phyloP scores from a whole-genome alignment of 2,329 filamentous ascomycete genomes.

The Rutstroemia sp. region DNA sequence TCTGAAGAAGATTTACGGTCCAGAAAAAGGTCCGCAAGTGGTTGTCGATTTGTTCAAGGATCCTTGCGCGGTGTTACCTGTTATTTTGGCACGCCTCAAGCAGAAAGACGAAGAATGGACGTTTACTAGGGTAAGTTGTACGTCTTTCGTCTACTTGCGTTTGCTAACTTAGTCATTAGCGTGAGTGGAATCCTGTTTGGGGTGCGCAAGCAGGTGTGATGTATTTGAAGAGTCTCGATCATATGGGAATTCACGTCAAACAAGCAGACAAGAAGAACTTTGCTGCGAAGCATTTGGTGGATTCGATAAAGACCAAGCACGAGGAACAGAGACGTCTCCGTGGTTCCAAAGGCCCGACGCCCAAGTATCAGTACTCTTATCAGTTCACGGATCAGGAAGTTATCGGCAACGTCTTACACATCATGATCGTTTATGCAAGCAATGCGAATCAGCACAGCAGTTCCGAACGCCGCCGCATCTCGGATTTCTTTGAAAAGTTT shows the following conservation, averaged over 20 bases:
- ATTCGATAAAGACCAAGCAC: constrained; percentile 85
- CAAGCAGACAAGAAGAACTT: constrained; percentile 85
- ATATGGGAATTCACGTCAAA: constrained; percentile 89
- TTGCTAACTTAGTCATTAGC: constrained; percentile 36
- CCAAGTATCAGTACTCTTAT: constrained; percentile 69
- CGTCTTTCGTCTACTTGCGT: not conserved
- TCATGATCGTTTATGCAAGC: constrained; percentile 58
- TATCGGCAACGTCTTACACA: constrained; percentile 52
- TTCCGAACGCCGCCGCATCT: constrained; percentile 65
- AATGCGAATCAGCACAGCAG: constrained; percentile 64
- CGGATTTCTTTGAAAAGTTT: constrained; percentile 70
- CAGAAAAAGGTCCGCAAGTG: constrained; percentile 74
- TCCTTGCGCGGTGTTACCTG: constrained; percentile 80
- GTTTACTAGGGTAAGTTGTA: constrained; percentile 58
- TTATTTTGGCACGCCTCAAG: constrained; percentile 83
- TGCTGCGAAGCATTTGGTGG: constrained; percentile 81
- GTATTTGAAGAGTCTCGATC: constrained; percentile 93
- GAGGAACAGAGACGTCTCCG: constrained; percentile 79
- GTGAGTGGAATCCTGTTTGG: constrained; percentile 99
- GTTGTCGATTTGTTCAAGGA: constrained; percentile 79
- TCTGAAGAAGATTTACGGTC: constrained; percentile 93
- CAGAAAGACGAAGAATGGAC: constrained; percentile 98
- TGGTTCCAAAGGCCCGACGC: constrained; percentile 52
- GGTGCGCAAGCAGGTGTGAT: constrained; percentile 89
- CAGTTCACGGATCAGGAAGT: constrained; percentile 65